phyloP scores from a whole-genome alignment of 345 rosid genomes.

The Arabis hirsuta region DNA sequence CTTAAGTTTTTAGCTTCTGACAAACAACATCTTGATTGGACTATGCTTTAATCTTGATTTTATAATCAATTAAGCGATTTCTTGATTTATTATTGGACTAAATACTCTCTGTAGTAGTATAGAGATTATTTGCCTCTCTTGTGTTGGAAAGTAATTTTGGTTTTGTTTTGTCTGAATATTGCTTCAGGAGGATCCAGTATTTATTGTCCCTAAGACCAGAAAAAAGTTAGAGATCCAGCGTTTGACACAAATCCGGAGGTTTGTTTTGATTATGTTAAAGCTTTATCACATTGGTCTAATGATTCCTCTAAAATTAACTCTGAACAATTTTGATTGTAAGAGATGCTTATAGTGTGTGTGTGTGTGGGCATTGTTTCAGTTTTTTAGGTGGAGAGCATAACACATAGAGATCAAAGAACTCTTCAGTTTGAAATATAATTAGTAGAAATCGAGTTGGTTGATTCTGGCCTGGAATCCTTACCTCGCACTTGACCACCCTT shows the following conservation, averaged over 20 bases:
- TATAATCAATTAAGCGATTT: not conserved
- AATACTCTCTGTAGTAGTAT: not conserved
- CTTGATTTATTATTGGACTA: not conserved
- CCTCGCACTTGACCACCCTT: conserved; percentile 53
- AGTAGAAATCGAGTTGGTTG: conserved; percentile 39
- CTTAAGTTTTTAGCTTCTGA: conserved; percentile 1
- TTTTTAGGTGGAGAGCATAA: conserved; percentile 36
- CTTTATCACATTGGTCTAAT: not conserved
- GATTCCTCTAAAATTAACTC: not conserved
- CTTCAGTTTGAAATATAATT: conserved; percentile 1
- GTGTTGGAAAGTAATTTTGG: conserved; percentile 12
- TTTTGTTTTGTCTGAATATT: conserved; percentile 27
- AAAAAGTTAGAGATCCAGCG: conserved; percentile 12
- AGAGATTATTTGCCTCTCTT: conserved; percentile 18
- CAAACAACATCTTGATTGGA: not conserved
- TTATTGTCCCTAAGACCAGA: conserved; percentile 18
- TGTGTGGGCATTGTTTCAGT: conserved; percentile 23
- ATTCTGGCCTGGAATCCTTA: conserved; percentile 75
- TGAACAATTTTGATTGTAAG: not conserved
- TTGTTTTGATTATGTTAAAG: conserved; percentile 7
- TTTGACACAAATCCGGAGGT: conserved; percentile 23
- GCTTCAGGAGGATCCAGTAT: not conserved
- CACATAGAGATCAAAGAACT: not conserved
- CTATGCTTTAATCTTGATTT: not conserved
- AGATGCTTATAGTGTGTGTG: conserved; percentile 16